phyloP scores from a whole-genome alignment of 768 basidiomycete genomes.

The Phaffia tasmanica region DNA sequence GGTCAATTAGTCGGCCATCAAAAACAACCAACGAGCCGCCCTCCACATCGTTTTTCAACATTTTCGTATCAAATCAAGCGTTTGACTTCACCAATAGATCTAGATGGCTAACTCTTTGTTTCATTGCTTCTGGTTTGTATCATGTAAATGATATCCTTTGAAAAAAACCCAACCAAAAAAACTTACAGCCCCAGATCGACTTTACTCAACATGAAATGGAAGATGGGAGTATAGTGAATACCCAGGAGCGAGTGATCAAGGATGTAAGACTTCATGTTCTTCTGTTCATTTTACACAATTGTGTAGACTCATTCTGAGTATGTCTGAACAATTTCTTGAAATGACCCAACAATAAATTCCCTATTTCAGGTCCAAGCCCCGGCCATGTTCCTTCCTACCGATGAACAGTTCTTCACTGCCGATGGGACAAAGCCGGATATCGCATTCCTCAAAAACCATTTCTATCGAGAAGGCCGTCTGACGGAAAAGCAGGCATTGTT shows the following conservation, averaged over 20 bases:
- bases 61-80: too few relatives aligned
- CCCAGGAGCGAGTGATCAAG: constrained; percentile 25
- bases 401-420: constrained; percentile 25
- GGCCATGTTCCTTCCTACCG: constrained; percentile 18
- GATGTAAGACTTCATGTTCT: constrained; percentile 12
- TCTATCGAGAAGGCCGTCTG: constrained; percentile 24
- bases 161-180: background rate
- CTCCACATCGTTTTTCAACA: too few relatives aligned
- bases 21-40: too few relatives aligned
- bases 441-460: constrained; percentile 26
- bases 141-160: background rate
- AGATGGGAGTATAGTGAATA: constrained; percentile 21
- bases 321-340: background rate
- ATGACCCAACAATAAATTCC: background rate
- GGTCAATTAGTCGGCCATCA: too few relatives aligned
- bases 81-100: background rate
- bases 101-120: background rate
- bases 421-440: constrained; percentile 23
- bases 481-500: constrained; percentile 23
- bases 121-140: background rate
- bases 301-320: background rate
- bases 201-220: constrained; percentile 26
- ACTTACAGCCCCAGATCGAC: constrained; percentile 23
- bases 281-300: background rate
- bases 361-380: constrained; percentile 24